phyloP scores from a whole-genome alignment of 805 yeast genomes.

The Saccharomycopsis microspora region DNA sequence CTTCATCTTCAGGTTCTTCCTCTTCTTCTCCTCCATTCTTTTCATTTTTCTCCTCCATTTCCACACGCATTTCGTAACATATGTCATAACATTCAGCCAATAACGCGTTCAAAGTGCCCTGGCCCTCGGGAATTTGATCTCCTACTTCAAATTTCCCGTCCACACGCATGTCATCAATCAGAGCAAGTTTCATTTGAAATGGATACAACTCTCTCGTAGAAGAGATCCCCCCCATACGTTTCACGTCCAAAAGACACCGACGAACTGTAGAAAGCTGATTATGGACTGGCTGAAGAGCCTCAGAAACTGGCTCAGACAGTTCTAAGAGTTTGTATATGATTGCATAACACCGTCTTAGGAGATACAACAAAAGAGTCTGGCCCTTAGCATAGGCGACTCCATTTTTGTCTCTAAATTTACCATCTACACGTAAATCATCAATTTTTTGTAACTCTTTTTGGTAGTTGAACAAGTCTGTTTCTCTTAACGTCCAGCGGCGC shows the following conservation, averaged over 20 bases:
- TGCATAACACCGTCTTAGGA: constrained; percentile 85
- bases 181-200: constrained; percentile 86
- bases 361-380: constrained; percentile 54
- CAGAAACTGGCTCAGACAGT: constrained; percentile 91
- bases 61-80: constrained; percentile 80
- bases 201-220: constrained; percentile 88
- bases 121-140: constrained; percentile 93
- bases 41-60: constrained; percentile 45
- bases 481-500: constrained; percentile 95
- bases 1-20: constrained; percentile 13
- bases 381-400: constrained; percentile 32
- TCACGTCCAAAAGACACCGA: constrained; percentile 79
- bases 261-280: constrained; percentile 89
- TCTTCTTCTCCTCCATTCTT: constrained; percentile 7
- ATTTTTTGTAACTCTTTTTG: constrained; percentile 64
- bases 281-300: constrained; percentile 85
- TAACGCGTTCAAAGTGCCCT: constrained; percentile 85
- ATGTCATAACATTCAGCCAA: constrained; percentile 93
- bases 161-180: constrained; percentile 71
- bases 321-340: constrained; percentile 81
- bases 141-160: constrained; percentile 91
- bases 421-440: constrained; percentile 60
- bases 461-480: constrained; percentile 82
- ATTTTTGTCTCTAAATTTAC: constrained; percentile 31
- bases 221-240: constrained; percentile 85